Evolutionary conservation across 2,329 filamentous ascomycete genomes (phyloP).

Genomic region (Didymosphaeria variabile): DNA sequence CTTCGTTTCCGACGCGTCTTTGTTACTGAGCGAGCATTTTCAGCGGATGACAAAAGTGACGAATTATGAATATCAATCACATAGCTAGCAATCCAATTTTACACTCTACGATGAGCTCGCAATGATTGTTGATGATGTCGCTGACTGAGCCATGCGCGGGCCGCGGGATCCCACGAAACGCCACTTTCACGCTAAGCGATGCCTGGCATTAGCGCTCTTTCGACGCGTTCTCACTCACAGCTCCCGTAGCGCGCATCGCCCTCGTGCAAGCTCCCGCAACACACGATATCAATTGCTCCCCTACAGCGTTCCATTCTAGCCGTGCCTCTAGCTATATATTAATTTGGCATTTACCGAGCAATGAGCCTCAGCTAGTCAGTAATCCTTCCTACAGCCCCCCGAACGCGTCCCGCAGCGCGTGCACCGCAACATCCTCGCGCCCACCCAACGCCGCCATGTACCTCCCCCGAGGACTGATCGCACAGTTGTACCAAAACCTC

Average conservation of each 20-base stretch:
- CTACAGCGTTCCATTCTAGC: constrained; percentile 23
- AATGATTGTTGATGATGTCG: not conserved
- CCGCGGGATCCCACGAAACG: not conserved
- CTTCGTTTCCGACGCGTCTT: constrained; percentile 7
- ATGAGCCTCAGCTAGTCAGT: constrained; percentile 28
- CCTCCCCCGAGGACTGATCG: constrained; percentile 87
- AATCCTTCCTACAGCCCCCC: constrained; percentile 24
- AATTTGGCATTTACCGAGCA: constrained; percentile 22
- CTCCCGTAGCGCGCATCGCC: constrained; percentile 15
- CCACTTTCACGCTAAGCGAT: constrained; percentile 7
- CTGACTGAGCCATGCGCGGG: not conserved
- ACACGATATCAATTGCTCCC: constrained; percentile 35
- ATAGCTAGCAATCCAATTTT: constrained; percentile 1
- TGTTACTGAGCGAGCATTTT: constrained; percentile 12
- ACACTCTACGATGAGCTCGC: not conserved
- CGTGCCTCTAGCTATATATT: constrained; percentile 28
- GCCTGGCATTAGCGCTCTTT: constrained; percentile 7
- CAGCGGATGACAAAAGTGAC: constrained; percentile 3
- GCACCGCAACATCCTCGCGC: constrained; percentile 24
- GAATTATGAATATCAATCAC: not conserved
- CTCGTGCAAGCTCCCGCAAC: constrained; percentile 33
- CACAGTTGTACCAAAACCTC: constrained; percentile 90
- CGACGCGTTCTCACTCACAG: constrained; percentile 36
- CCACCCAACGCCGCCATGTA: constrained; percentile 70
- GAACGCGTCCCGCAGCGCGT: constrained; percentile 38